Percentiles rank a stretch among this genome's conserved stretches.
phyloP scores from a whole-genome alignment of 441 rosid species.

The Metrosideros polymorpha region DNA sequence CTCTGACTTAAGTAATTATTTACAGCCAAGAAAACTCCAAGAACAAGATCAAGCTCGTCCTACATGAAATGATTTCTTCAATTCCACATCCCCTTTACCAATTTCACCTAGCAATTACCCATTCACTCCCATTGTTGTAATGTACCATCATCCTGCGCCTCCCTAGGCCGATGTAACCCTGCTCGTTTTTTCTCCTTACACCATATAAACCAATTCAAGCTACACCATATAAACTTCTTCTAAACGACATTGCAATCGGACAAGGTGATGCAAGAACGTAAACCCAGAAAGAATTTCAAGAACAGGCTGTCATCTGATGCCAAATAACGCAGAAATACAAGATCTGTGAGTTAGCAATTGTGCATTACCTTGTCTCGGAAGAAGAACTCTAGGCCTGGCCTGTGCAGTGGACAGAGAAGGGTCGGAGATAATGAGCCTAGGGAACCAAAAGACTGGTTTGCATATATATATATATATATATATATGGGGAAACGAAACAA shows the following conservation, averaged over 20 bases:
- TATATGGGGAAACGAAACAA: neutral
- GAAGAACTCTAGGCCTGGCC: neutral
- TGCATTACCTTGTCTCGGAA: neutral
- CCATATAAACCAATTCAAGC: no score
- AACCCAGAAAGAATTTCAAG: neutral
- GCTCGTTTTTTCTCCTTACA: neutral
- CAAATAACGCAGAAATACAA: neutral
- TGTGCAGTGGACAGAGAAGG: neutral
- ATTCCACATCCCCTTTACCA: neutral
- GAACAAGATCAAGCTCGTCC: neutral
- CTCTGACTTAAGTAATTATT: neutral
- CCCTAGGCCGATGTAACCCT: neutral
- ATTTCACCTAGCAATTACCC: neutral
- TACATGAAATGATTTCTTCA: neutral
- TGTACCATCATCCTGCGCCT: neutral
- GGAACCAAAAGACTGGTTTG: neutral
- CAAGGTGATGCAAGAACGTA: neutral
- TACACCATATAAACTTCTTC: neutral
- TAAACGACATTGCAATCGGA: neutral
- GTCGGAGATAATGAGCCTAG: neutral
- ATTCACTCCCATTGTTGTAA: neutral
- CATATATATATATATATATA: no score
- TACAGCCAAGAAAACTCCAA: neutral
- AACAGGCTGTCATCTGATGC: neutral
- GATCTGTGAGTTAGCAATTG: neutral